phyloP scores from a whole-genome alignment of 1,284 basidiomycete species.

The Cryptococcus sp. region DNA sequence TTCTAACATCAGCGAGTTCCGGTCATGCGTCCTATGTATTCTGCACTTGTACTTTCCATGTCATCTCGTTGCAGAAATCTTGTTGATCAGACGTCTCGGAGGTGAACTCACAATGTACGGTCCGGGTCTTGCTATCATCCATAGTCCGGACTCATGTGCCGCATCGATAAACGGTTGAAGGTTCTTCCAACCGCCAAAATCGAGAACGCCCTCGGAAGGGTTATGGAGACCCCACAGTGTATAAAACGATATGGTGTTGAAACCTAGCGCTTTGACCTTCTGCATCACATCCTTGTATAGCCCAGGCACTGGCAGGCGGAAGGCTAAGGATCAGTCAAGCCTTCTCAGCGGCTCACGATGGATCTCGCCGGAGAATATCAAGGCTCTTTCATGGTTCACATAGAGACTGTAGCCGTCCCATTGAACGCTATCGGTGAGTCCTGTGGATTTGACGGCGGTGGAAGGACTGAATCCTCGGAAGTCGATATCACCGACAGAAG shows the following conservation, averaged over 20 bases:
- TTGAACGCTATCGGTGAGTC: slow-evolving; percentile 52
- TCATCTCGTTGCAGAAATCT: neutral
- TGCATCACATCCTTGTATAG: slow-evolving; percentile 10
- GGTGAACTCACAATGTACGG: slow-evolving; percentile 9
- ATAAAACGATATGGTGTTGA: slow-evolving; percentile 10
- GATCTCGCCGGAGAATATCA: slow-evolving; percentile 54
- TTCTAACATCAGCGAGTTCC: neutral
- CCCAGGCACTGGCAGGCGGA: slow-evolving; percentile 2
- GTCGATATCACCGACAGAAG: no score
- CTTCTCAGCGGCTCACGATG: slow-evolving; percentile 1
- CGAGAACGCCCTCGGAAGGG: slow-evolving; percentile 4
- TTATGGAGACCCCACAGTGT: slow-evolving; percentile 8
- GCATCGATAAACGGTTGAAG: slow-evolving; percentile 8
- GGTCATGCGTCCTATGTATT: neutral
- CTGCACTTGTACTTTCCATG: no score
- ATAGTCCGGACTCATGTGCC: slow-evolving; percentile 6
- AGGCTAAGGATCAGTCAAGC: slow-evolving; percentile 1
- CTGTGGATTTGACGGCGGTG: slow-evolving; percentile 1
- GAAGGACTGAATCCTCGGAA: neutral
- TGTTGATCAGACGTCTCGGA: neutral
- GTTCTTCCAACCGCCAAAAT: slow-evolving; percentile 3
- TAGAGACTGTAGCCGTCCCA: slow-evolving; percentile 61
- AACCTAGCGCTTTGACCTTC: slow-evolving; percentile 11
- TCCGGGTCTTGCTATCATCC: slow-evolving; percentile 9
- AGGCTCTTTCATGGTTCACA: slow-evolving; percentile 56